Evolutionary conservation across 1,284 basidiomycete species (phyloP), one percentile per base, ranked within the genome.

Genomic region (Stereum hirsutum): DNA sequence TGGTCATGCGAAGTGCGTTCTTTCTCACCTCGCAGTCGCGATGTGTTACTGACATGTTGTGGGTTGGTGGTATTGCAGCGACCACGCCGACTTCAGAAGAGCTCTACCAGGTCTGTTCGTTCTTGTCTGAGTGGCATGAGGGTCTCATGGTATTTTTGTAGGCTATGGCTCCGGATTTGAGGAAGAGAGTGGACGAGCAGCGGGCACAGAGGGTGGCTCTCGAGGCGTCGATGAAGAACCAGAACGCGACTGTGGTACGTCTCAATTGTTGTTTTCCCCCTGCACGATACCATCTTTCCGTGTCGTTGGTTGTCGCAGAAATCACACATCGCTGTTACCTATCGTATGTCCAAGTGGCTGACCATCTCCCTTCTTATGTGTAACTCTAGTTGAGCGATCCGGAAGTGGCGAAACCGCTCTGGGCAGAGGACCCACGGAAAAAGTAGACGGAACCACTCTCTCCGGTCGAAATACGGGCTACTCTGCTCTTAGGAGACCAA

Each of bases 101-200:
- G 49, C 63, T 72, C 17, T 78, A 78, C 52, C 67, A 68, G 48
- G 75, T 75, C 55, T 61, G 68, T 57, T 14, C 23, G 11, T 32
- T 26, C 10, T 21, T 12, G 2, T 26, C 21, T 17, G 8, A 28
- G 15, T 7, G 28, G 10, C 14, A 1, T 31, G 7, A 6, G 3
- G 30, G 5, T n/a, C 26, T 39, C 34, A 17, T 19, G 31, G 11
- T 26, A 4, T n/a, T 36, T 10, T 37, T 34, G 39, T 54, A 85
- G 81, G 66, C 69, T 50, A 71, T 85, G 72, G 66, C 81, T 10
- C 81, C 83, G 43, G 81, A 85, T 59, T 57, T 86, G 45, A 71
- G 68, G 51, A 70, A 72, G 39, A 77, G 75, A 54, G 82, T 85
- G 5, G 83, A 85, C 52, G 73, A 74, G 3, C 71, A 70, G 49